Evolutionary conservation across 148 eudicot species (phyloP), one percentile per base, ranked within the genome.

Genomic region (Drosera capensis): DNA sequence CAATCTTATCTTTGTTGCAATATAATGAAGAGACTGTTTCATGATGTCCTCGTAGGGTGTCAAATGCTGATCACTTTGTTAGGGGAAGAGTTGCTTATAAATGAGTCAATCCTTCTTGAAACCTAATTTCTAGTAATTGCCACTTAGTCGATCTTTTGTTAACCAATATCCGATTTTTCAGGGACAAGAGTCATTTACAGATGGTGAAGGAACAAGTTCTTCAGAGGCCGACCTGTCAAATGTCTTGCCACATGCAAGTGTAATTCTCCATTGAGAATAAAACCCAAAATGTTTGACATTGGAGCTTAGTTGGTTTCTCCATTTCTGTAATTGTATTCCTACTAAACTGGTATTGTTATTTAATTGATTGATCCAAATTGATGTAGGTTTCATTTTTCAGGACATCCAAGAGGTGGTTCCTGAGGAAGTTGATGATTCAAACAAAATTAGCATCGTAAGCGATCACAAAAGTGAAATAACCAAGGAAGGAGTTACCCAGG

Each of bases 401-500:
- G 69, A 60, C 42, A 45, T 54, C 12, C 67, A 68, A 64, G 60
- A 63, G 56, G 36, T 54, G 14, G 43, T 49, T 43, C 49, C 40
- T 16, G 17, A 46, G 0, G 69, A 55, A 38, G 49, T 59, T 62
- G 46, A 59, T 49, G 64, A 68, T 48, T 55, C 76, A 17, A 47
- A 60, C 40, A 53, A 56, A 16, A 53, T 55, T 40, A 49, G 38
- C 21, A 11, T 57, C 8, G 59, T 26, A 39, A 66, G 53, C 25
- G 45, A 44, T 21, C 60, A 52, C 22, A 70, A 56, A 22, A 62
- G 38, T 25, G 76, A 63, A 46, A 48, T 46, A 14, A 55, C 42
- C 61, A 46, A 19, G 19, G 64, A 66, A 68, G 72, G 16, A 19
- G 68, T 57, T 48, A 19, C 12, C 26, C 67, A 84, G 84, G 97